phyloP scores from a whole-genome alignment of 495 filamentous ascomycete genomes.

The Annulohypoxylon nitens region DNA sequence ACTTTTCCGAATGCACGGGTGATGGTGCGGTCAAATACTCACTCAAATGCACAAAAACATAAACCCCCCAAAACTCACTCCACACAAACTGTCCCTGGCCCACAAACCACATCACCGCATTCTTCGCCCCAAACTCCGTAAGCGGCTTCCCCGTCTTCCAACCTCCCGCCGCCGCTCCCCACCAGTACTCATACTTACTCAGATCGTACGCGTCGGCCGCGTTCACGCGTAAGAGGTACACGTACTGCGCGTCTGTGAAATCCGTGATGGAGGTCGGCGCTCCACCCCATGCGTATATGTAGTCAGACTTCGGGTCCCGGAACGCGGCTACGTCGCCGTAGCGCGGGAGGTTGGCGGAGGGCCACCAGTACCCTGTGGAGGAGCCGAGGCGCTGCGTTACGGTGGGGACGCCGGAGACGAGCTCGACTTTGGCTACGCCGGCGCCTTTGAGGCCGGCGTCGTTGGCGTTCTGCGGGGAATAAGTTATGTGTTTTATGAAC shows the following conservation, averaged over 20 bases:
- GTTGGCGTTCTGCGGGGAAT: slow-evolving; percentile 51
- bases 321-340: slow-evolving; percentile 56
- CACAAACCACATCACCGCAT: slow-evolving; percentile 51
- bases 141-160: slow-evolving; percentile 50
- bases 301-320: slow-evolving; percentile 52
- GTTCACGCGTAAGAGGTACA: slow-evolving; percentile 54
- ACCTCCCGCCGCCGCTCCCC: slow-evolving; percentile 45
- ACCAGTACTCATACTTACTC: slow-evolving; percentile 55
- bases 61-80: slow-evolving; percentile 49
- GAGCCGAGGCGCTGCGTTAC: slow-evolving; percentile 51
- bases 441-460: slow-evolving; percentile 50
- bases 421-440: slow-evolving; percentile 51
- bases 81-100: slow-evolving; percentile 54
- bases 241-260: slow-evolving; percentile 44
- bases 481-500: no score
- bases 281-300: slow-evolving; percentile 54
- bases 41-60: slow-evolving; percentile 53
- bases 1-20: no score
- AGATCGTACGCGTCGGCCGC: slow-evolving; percentile 53
- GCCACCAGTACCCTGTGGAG: slow-evolving; percentile 53
- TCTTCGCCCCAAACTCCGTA: slow-evolving; percentile 45
- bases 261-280: slow-evolving; percentile 48
- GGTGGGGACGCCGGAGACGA: slow-evolving; percentile 51
- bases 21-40: slow-evolving; percentile 15
- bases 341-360: slow-evolving; percentile 36